Conservation (phyloP, 106 monocot species). For the Apostasia ramifera region DNA sequence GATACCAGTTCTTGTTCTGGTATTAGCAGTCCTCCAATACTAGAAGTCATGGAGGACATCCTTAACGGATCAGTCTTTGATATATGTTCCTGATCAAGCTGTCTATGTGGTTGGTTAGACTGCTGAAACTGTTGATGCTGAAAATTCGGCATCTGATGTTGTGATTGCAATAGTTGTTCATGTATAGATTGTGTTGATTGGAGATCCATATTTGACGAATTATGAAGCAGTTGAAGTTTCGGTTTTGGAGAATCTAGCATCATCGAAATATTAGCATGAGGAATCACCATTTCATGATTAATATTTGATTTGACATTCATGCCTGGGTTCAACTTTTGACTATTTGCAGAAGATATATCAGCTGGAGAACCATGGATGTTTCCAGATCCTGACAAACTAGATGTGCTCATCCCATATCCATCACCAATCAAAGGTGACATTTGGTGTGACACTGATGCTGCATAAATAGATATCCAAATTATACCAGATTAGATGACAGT, state of each 20-base stretch:
- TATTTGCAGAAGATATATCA: conserved; percentile 32
- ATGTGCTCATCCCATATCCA: conserved; percentile 36
- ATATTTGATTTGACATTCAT: conserved; percentile 45
- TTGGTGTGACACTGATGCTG: conserved; percentile 47
- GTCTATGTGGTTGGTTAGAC: conserved; percentile 35
- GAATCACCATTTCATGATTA: conserved; percentile 17
- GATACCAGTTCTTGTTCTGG: conserved; percentile 31
- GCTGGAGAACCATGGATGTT: conserved; percentile 47
- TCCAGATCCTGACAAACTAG: conserved; percentile 39
- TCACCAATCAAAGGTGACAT: conserved; percentile 39
- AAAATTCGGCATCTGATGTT: conserved; percentile 43
- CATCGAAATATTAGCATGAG: conserved; percentile 43
- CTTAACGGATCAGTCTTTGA: conserved; percentile 25
- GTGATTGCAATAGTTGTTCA: conserved; percentile 38
- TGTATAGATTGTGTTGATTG: conserved; percentile 35
- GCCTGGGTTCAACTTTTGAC: conserved; percentile 35
- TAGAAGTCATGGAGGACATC: conserved; percentile 27
- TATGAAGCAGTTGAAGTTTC: conserved; percentile 42
- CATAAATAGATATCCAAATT: not conserved
- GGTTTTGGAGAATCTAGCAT: conserved; percentile 30
- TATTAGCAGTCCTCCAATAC: conserved; percentile 32
- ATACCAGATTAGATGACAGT: no score
- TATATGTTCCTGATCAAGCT: conserved; percentile 30
- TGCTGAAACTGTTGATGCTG: conserved; percentile 51
- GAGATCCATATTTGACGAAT: conserved; percentile 62